Evolutionary conservation across 257 asterid genomes (phyloP), one percentile per base, ranked within the genome.

Genomic region (Paraleonurus japonicus): DNA sequence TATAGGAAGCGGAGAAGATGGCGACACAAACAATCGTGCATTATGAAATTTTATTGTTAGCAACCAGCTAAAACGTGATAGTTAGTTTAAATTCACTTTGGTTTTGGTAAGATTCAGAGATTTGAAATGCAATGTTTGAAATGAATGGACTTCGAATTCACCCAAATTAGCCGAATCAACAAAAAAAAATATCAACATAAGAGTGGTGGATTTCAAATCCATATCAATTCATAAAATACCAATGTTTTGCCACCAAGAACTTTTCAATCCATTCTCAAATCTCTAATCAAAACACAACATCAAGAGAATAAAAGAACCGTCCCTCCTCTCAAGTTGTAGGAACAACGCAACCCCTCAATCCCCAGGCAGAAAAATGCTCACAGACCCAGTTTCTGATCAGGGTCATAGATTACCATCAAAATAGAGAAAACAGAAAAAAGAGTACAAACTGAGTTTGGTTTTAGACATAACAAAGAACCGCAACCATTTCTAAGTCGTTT

Each of bases 401-500:
- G 39, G 16, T 15, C 47, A 10, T 19, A 28, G 1, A 43, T 37
- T 35, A n/a, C 64, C 64, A 63, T 24, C 45, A 37, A 54, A 39
- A 9, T 33, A 43, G 65, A 24, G 55, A 51, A 35, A 12, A 73
- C 24, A 16, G n/a, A n/a, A n/a, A n/a, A 32, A 32, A 2, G 4
- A 50, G 22, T 51, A 37, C 33, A 11, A 7, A 27, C 27, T 23
- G 4, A 41, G 19, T n/a, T 69, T 27, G 16, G 45, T 57, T 27
- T 70, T 20, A 33, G 17, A 67, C 69, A 58, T 9, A 61, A 59
- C 48, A 69, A 9, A 41, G 12, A 51, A 28, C 51, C 37, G 28
- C 63, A 71, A 70, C 30, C 39, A 69, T 22, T 3, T 16, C 39
- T 1, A 32, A 72, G 70, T 32, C 39, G 28, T 65, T 55, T 1